Percentiles rank a stretch among this genome's conserved stretches.
phyloP scores from a whole-genome alignment of 1,139 yeast species.

The Suhomyces terraborum region DNA sequence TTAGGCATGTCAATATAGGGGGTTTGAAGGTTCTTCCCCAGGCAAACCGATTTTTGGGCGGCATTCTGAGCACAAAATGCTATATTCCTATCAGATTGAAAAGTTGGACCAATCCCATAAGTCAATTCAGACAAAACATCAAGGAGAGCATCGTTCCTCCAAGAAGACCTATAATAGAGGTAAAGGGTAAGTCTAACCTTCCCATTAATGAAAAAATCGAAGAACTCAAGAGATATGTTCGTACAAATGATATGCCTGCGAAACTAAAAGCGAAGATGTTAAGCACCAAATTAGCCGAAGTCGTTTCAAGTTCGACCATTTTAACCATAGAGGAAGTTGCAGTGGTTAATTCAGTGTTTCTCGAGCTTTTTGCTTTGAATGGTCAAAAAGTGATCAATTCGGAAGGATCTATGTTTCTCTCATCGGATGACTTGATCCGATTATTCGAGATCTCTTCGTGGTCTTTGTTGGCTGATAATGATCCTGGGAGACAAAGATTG shows the following conservation, averaged over 20 bases:
- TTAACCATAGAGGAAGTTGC: conserved; percentile 18
- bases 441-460: conserved; percentile 26
- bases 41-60: neutral
- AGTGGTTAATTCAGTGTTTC: conserved; percentile 24
- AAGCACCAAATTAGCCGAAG: conserved; percentile 23
- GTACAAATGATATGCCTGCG: conserved; percentile 30
- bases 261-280: conserved; percentile 25
- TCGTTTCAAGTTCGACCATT: conserved; percentile 15
- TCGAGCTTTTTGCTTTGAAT: conserved; percentile 22
- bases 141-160: conserved; percentile 2
- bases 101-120: conserved; percentile 26
- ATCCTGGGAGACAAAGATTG: conserved; percentile 4
- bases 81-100: neutral
- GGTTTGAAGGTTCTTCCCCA: conserved; percentile 5
- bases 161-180: neutral
- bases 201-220: conserved; percentile 4
- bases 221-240: conserved; percentile 29
- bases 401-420: conserved; percentile 4
- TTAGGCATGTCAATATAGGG: neutral
- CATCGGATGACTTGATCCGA: conserved; percentile 15
- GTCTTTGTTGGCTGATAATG: conserved; percentile 11
- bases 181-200: neutral
- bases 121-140: conserved; percentile 19
- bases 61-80: neutral
- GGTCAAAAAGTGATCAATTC: conserved; percentile 12